Base-by-base conservation (phyloP, 2,329 filamentous ascomycete genomes). In the Cercospora beticola region DNA sequence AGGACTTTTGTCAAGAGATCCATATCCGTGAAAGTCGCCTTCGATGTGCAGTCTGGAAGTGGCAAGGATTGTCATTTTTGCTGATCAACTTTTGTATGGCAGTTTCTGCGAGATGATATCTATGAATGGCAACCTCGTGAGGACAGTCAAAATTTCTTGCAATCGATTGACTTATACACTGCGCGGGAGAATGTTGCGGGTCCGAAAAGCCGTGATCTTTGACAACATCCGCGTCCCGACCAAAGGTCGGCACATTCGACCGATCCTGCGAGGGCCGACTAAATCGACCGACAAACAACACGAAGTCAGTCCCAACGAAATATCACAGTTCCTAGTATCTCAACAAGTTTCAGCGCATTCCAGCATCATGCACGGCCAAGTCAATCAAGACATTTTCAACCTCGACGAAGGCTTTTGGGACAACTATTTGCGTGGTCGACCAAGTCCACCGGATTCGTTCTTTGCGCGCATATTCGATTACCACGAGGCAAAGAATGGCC, bases 391-490 rank as follows among this genome's bases (percentile, higher is more conserved):
- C 23, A 57, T 57, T n/a, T 57, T 57, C 43, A 66, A 74, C 66
- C 52, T 72, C 18, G 46, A 65, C 3, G 30, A 66, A 18, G 40
- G 40, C 18, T 77, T 76, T 64, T 76, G 74, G 74, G 64, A 71
- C 56, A 75, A 73, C 64, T 77, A 77, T 36, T 68, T 74, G 36
- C 73, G 70, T 54, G 74, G 74, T 18, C 65, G 76, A 8, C 73
- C 72, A 18, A 26, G 63, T 3, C 49, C 64, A 0, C 76, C 74
- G 8, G 40, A 70, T 3, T 52, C 63, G 7, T 71, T 78, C 56
- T 76, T 74, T 63, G 63, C 72, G n/a, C 69, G 74, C 8, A 70
- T 76, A 18, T 76, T 72, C 67, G 43, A 46, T 49, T 76, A 78
- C 62, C 76, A 77, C 36, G 56, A 60, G 23, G 36, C 18, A 1